Percentiles rank a stretch among this genome's conserved stretches.
Evolutionary conservation across 1,139 yeast species (phyloP).

Genomic region (Protomyces gravidus): DNA sequence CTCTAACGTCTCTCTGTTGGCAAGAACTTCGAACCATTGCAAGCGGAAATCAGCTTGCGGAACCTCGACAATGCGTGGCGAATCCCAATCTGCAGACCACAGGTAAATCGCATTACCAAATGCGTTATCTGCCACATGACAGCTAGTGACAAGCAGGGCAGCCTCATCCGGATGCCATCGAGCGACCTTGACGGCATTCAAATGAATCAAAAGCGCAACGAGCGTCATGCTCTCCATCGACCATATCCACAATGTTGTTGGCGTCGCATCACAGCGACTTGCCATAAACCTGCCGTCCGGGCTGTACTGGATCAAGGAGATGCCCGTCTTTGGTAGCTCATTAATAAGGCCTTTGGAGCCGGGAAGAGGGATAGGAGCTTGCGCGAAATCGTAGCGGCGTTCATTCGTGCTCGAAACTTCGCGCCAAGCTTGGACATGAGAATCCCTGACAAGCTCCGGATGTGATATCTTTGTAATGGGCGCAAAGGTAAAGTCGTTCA

Average conservation of each 20-base stretch:
- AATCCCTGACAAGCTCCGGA: conserved; percentile 18
- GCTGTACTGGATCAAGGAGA: conserved; percentile 31
- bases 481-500: conserved; percentile 34
- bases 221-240: conserved; percentile 31
- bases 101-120: conserved; percentile 20
- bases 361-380: conserved; percentile 33
- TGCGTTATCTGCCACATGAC: conserved; percentile 12
- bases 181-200: conserved; percentile 26
- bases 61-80: conserved; percentile 25
- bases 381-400: conserved; percentile 5
- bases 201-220: conserved; percentile 32
- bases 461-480: conserved; percentile 33
- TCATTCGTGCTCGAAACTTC: conserved; percentile 26
- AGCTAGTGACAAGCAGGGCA: conserved; percentile 30
- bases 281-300: conserved; percentile 33
- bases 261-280: conserved; percentile 32
- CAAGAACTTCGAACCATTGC: conserved; percentile 23
- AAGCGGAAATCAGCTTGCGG: conserved; percentile 30
- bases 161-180: conserved; percentile 34
- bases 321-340: conserved; percentile 32
- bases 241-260: conserved; percentile 36
- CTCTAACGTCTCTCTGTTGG: not conserved
- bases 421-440: conserved; percentile 31
- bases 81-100: conserved; percentile 29
- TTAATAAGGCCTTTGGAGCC: conserved; percentile 12